Percentiles rank a stretch among this genome's conserved stretches.
phyloP scores from a whole-genome alignment of 129 eudicot species.

The Daucus carota region DH1_v3.0 NC_030383.2:58541501-58542000 shows the following conservation, averaged over 20 bases:
- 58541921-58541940: constrained; percentile 93
- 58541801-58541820: constrained; percentile 91
- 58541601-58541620: constrained; percentile 10
- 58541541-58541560: constrained; percentile 4
- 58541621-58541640: constrained; percentile 1
- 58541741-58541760: constrained; percentile 14
- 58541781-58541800: constrained; percentile 79
- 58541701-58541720: constrained; percentile 20
- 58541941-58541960: constrained; percentile 72
- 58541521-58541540: constrained; percentile 28
- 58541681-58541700: constrained; percentile 20
- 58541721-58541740: constrained; percentile 18
- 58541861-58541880: constrained; percentile 89
- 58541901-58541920: constrained; percentile 77
- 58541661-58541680: constrained; percentile 23
- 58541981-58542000: background rate
- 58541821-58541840: constrained; percentile 92
- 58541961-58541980: constrained; percentile 7
- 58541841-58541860: constrained; percentile 79
- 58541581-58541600: constrained; percentile 30
- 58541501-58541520: constrained; percentile 27
- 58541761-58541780: constrained; percentile 28
- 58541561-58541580: constrained; percentile 31
- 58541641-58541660: constrained; percentile 42
- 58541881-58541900: constrained; percentile 95